A percentile compares a stretch with the other conserved stretches of the same genome.
Conservation (phyloP, 257 asterid genomes). For the Capsicum pubescens region DNA sequence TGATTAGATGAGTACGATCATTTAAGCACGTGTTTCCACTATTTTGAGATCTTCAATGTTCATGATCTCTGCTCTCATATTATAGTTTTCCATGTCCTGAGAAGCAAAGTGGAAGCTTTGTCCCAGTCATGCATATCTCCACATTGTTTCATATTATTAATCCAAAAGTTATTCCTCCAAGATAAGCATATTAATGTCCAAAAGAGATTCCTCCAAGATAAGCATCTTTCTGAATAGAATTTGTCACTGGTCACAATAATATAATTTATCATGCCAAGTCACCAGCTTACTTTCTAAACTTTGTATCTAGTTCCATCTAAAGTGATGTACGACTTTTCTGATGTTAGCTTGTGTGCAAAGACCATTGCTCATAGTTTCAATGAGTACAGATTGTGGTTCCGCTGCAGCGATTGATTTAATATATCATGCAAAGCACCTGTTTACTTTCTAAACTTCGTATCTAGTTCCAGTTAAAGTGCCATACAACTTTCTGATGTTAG, state of each 20-base stretch:
- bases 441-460: background rate
- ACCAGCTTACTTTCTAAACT: conserved; percentile 4
- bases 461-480: background rate
- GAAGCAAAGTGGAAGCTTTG: conserved; percentile 12
- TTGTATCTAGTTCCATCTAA: background rate
- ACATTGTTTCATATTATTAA: background rate
- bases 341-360: background rate
- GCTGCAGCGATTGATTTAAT: background rate
- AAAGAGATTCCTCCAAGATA: conserved; percentile 16
- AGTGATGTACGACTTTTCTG: background rate
- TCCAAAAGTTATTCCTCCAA: conserved; percentile 8
- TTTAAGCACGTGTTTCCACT: background rate
- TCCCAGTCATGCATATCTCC: background rate
- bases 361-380: background rate
- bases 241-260: background rate
- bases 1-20: background rate
- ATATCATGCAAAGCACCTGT: conserved; percentile 2
- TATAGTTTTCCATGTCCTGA: background rate
- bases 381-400: background rate
- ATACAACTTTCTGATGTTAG: conserved; percentile 4
- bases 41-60: background rate
- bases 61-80: background rate
- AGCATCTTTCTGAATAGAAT: conserved; percentile 11
- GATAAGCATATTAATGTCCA: background rate
- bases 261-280: background rate